Evolutionary conservation across 2,329 filamentous ascomycete species (phyloP), one percentile per base, ranked within the genome.

Genomic region (Arthrinium puccinioides): DNA sequence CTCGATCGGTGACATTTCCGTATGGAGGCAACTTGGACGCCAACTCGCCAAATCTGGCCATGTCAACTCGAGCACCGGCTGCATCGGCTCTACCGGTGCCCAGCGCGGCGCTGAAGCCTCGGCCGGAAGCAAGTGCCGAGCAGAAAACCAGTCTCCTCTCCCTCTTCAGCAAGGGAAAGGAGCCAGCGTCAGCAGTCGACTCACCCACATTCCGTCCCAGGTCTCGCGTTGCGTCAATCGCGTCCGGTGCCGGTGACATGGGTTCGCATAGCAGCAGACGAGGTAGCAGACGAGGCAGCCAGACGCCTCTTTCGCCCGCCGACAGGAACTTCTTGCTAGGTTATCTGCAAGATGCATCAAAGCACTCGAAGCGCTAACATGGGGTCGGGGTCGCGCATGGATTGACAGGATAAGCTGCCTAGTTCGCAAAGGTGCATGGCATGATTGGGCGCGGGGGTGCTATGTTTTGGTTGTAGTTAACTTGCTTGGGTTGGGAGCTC

Each of bases 241-340:
- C 62, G 9, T 66, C 69, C 36, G 59, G 57, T 9, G 53, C 49
- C 20, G 61, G 59, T 10, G 63, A 64, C 18, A 48, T 39, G 7
- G 42, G 62, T 25, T 30, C 31, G 16, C 26, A 32, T 16, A 27
- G 36, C 14, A 42, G 33, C 28, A 61, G 68, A 27, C 63, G 70
- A 9, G 32, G 36, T 13, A 42, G 33, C 28, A 61, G 68, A 27
- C 63, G 70, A 9, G 66, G 65, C 14, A 74, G 68, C 43, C 65
- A 72, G 51, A 67, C 69, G 21, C 66, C 74, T 10, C 77, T 79
- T 30, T 83, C 81, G 4, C 75, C 84, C 0, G 82, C 77, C 1
- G 81, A 92, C 48, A 82, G 84, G 53, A 80, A 71, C 13, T 92
- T 92, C 50, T 62, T 94, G 53, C 67, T 92, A 36, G 82, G 76